Conservation (phyloP, 495 filamentous ascomycete species). For the Trypethelium eluteriae region DNA sequence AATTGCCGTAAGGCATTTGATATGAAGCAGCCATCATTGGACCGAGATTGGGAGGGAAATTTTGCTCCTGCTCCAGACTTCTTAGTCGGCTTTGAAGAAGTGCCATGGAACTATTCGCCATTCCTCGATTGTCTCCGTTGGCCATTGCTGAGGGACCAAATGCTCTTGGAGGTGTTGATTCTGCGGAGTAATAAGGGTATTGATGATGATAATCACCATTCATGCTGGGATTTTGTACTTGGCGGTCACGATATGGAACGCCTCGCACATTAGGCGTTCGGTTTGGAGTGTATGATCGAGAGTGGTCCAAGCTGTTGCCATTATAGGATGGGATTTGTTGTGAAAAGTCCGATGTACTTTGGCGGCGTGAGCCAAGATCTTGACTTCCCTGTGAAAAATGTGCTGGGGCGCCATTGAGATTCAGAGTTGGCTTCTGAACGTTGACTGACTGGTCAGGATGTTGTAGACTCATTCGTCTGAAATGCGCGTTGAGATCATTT, state of each 20-base stretch:
- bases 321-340: background rate
- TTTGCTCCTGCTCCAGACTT: background rate
- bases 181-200: background rate
- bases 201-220: constrained; percentile 8
- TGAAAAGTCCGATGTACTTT: constrained; percentile 1
- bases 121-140: background rate
- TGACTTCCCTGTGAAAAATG: background rate
- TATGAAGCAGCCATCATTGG: background rate
- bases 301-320: background rate
- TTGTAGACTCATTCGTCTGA: constrained; percentile 1
- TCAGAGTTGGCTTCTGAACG: background rate
- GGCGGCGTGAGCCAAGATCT: background rate
- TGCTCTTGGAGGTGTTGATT: background rate
- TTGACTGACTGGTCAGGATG: background rate
- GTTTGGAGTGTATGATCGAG: background rate
- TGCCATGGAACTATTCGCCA: background rate
- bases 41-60: background rate
- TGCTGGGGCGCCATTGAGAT: background rate
- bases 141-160: background rate
- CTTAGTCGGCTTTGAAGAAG: background rate
- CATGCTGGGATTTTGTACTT: background rate
- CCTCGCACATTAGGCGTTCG: background rate
- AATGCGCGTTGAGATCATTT: background rate
- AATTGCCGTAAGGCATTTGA: background rate
- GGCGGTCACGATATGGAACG: background rate